phyloP scores from a whole-genome alignment of 768 basidiomycete species.

The Lactarius indigo region DNA sequence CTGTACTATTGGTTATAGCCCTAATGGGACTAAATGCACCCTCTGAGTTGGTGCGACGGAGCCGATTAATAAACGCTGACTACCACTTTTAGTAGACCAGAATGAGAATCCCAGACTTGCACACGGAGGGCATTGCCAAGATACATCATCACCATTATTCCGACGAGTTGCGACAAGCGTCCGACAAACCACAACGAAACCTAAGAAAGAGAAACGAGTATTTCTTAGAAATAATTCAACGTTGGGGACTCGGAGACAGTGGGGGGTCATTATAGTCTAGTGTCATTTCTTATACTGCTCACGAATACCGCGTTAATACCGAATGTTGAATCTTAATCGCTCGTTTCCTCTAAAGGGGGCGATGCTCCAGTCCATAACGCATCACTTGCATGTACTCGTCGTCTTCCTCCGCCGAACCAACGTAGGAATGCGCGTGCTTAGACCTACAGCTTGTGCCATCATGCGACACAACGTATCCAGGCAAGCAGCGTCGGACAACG shows the following conservation, averaged over 20 bases:
- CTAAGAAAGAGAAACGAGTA: neutral
- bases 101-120: too few relatives aligned
- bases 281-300: neutral
- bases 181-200: neutral
- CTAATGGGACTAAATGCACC: too few relatives aligned
- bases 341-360: slow-evolving; percentile 18
- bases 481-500: slow-evolving; percentile 43
- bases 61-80: too few relatives aligned
- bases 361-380: slow-evolving; percentile 29
- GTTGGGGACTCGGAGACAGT: neutral
- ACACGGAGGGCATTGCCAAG: too few relatives aligned
- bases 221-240: neutral
- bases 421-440: neutral
- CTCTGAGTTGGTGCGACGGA: too few relatives aligned
- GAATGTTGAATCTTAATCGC: too few relatives aligned
- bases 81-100: too few relatives aligned
- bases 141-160: too few relatives aligned
- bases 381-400: slow-evolving; percentile 14
- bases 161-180: neutral
- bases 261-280: neutral
- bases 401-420: neutral
- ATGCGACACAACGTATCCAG: slow-evolving; percentile 34
- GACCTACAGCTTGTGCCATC: slow-evolving; percentile 27
- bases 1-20: neutral
- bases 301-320: too few relatives aligned